phyloP scores from a whole-genome alignment of 371 early-diverging fungal genomes.

The Sanchytrium tribonematis region DNA sequence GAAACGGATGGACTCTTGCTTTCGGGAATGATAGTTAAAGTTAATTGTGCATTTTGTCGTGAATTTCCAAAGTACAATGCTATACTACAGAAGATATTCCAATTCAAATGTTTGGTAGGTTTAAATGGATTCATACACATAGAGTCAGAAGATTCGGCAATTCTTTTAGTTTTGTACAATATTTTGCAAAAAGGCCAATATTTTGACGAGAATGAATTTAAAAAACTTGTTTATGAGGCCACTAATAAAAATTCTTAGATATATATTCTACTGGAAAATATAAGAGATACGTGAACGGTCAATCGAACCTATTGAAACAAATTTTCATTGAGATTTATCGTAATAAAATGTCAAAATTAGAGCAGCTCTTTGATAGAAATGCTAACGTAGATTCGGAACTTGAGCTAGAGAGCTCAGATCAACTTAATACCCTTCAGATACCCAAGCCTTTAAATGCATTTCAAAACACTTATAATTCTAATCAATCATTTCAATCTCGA shows the following conservation, averaged over 20 bases:
- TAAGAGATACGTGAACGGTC: too few relatives aligned
- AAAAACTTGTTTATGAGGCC: background rate
- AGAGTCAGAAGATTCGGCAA: background rate
- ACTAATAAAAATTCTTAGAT: too few relatives aligned
- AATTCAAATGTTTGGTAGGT: background rate
- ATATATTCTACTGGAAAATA: too few relatives aligned
- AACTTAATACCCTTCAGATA: too few relatives aligned
- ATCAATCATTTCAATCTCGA: too few relatives aligned
- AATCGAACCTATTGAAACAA: too few relatives aligned
- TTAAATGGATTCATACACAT: background rate
- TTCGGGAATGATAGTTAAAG: background rate
- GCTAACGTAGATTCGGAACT: background rate
- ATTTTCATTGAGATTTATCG: background rate
- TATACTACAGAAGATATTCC: background rate
- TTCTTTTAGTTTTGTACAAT: background rate
- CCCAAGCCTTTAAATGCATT: too few relatives aligned
- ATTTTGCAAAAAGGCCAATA: background rate
- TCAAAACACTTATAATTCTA: too few relatives aligned
- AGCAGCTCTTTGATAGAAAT: background rate
- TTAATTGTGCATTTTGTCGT: background rate
- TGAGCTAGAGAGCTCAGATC: background rate
- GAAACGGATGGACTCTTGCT: background rate
- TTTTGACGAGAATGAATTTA: background rate
- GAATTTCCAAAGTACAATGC: background rate
- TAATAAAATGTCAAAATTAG: background rate